Evolutionary conservation across 108 stramenopile genomes (phyloP).

Genomic region (Nitzschia sp.): DNA sequence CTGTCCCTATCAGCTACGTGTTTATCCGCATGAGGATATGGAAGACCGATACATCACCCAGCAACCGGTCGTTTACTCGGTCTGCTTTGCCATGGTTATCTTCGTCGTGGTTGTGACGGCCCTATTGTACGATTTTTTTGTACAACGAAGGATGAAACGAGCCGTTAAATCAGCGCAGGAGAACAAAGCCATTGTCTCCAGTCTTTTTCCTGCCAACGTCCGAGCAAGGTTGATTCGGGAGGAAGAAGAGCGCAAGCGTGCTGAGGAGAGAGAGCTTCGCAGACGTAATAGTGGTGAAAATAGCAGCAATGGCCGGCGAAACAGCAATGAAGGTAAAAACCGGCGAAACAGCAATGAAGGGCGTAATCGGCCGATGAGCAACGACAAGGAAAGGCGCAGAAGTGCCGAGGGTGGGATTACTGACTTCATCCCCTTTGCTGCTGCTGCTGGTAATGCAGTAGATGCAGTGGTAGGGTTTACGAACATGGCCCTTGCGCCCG

Average conservation of each 20-base stretch:
- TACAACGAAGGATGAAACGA: constrained; percentile 16
- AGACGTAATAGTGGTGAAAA: background rate
- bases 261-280: background rate
- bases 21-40: constrained; percentile 28
- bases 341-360: constrained; percentile 1
- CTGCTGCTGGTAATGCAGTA: background rate
- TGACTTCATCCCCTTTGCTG: constrained; percentile 12
- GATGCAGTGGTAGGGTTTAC: constrained; percentile 14
- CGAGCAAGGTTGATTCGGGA: constrained; percentile 48
- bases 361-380: too few species aligned
- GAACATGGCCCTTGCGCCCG: constrained; percentile 15
- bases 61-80: constrained; percentile 3
- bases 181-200: constrained; percentile 37
- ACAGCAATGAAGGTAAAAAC: constrained; percentile 15
- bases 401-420: background rate
- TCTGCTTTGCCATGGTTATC: background rate
- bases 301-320: background rate
- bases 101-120: background rate
- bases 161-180: constrained; percentile 21
- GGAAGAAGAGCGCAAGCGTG: constrained; percentile 17
- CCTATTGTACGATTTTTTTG: constrained; percentile 21
- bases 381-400: too few species aligned
- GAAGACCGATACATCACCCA: constrained; percentile 11
- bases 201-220: constrained; percentile 47
- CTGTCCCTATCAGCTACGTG: constrained; percentile 21